These are phyloP conservation scores for Theileria luwenshuni DNA, from an alignment of 169 alveolate genomes.

Conservation along the genomic window DNA sequence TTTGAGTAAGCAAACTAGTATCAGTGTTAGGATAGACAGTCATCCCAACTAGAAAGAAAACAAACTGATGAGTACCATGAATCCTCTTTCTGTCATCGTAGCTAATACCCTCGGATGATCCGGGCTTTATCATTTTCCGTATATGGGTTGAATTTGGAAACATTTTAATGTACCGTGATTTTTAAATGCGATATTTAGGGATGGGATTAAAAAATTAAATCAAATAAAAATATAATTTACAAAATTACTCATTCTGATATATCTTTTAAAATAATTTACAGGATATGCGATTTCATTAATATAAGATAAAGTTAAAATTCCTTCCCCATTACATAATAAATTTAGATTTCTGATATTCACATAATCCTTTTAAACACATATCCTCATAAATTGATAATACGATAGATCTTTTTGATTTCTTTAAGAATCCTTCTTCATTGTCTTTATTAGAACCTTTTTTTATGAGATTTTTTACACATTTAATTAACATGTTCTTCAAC, in stretches of 20 bases:
- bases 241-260: background rate
- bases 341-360: no score
- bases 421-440: no score
- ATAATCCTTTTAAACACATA: no score
- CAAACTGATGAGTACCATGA: slow-evolving; percentile 6
- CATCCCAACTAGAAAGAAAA: slow-evolving; percentile 24
- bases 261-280: background rate
- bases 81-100: background rate
- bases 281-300: no score
- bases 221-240: background rate
- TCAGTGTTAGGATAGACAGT: slow-evolving; percentile 6
- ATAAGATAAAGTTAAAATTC: no score
- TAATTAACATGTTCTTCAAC: no score
- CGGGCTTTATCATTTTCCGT: background rate
- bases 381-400: no score
- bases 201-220: background rate
- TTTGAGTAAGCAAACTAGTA: slow-evolving; percentile 18
- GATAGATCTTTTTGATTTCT: no score
- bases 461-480: no score
- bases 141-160: background rate
- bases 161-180: background rate
- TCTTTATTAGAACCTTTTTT: no score
- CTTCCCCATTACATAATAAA: no score
- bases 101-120: background rate
- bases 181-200: background rate